A percentile compares a stretch with the other conserved stretches of the same genome.
Conservation (phyloP, 164 flowering plant species). For the Sextonia rubra region DNA sequence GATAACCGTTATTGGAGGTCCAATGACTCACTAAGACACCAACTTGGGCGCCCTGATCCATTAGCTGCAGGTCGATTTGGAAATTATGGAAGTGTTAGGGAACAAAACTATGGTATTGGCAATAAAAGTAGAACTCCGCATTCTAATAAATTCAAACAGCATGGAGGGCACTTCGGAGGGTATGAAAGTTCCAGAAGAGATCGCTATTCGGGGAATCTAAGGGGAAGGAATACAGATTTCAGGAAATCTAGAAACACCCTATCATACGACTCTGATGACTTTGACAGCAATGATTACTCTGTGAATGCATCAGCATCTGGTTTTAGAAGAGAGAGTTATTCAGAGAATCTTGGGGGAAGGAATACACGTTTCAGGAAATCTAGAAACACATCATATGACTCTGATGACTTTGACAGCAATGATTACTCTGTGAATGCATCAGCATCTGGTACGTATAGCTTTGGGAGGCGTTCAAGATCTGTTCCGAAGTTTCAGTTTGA, state of each 20-base stretch:
- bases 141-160: slow-evolving; percentile 8
- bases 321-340: slow-evolving; percentile 4
- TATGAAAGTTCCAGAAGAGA: slow-evolving; percentile 8
- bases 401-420: slow-evolving; percentile 13
- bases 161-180: slow-evolving; percentile 11
- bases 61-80: slow-evolving; percentile 13
- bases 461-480: slow-evolving; percentile 11
- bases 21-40: slow-evolving; percentile 6
- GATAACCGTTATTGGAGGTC: slow-evolving; percentile 11
- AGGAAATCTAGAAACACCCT: slow-evolving; percentile 9
- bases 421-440: slow-evolving; percentile 5
- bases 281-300: slow-evolving; percentile 3
- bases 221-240: slow-evolving; percentile 6
- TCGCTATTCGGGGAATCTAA: slow-evolving; percentile 7
- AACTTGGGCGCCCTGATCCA: slow-evolving; percentile 7
- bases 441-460: slow-evolving; percentile 1
- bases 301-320: slow-evolving; percentile 2
- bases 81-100: slow-evolving; percentile 10
- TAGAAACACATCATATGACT: neutral
- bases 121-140: slow-evolving; percentile 12
- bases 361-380: slow-evolving; percentile 10
- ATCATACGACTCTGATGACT: slow-evolving; percentile 6
- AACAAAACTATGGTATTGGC: slow-evolving; percentile 8
- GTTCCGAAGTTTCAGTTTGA: slow-evolving; percentile 1
- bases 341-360: slow-evolving; percentile 8